Evolutionary conservation across 768 basidiomycete species (phyloP).

Genomic region (Polyporus arcularius): DNA sequence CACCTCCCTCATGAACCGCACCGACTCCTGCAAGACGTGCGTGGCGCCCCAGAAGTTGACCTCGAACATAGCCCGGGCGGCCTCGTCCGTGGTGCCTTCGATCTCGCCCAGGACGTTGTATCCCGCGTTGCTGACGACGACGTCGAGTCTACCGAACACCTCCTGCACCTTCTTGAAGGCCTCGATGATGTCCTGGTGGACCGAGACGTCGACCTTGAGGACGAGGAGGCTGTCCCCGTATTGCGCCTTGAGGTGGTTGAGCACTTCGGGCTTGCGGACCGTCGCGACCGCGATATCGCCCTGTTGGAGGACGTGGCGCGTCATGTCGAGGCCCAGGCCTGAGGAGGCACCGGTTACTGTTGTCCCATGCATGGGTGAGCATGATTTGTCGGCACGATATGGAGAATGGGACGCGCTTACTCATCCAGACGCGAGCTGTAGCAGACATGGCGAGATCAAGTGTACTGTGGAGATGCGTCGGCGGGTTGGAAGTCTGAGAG

Average conservation of each 20-base stretch:
- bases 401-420: conserved; percentile 1
- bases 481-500: no score
- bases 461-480: no score
- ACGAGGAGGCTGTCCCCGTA: conserved; percentile 17
- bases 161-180: conserved; percentile 22
- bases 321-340: conserved; percentile 26
- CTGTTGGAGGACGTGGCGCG: conserved; percentile 21
- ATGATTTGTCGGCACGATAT: no score
- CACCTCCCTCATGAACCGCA: conserved; percentile 37
- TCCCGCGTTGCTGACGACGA: conserved; percentile 30
- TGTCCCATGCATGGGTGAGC: neutral
- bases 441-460: neutral
- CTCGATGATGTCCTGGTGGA: conserved; percentile 17
- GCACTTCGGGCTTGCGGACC: conserved; percentile 25
- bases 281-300: conserved; percentile 31
- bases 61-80: conserved; percentile 25
- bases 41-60: conserved; percentile 30
- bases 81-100: conserved; percentile 22
- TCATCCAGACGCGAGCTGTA: conserved; percentile 11
- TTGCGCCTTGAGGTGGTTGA: conserved; percentile 10
- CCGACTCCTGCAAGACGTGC: conserved; percentile 33
- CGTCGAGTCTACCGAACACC: conserved; percentile 25
- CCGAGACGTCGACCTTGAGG: conserved; percentile 25
- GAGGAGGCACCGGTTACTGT: conserved; percentile 29
- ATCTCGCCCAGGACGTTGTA: conserved; percentile 16